Conservation (phyloP, 2,329 filamentous ascomycete species). For the Botryotinia narcissicola region DNA sequence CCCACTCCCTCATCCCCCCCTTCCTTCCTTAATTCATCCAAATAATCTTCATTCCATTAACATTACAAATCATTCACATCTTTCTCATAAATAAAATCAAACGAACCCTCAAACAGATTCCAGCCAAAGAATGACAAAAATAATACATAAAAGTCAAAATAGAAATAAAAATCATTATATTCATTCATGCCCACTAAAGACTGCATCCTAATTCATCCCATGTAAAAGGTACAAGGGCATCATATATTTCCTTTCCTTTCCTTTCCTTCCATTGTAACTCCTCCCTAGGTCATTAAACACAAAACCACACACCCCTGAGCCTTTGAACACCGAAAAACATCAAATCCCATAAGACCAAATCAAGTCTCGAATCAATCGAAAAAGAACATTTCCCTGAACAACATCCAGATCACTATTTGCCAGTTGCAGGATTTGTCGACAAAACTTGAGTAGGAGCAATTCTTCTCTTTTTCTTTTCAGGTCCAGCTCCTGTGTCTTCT, state of each 20-base stretch:
- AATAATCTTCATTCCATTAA: neutral
- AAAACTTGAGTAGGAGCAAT: conserved; percentile 59
- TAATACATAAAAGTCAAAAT: neutral
- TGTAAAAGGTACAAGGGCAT: neutral
- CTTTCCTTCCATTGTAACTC: neutral
- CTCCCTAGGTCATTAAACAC: neutral
- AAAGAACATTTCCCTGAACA: neutral
- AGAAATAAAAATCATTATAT: neutral
- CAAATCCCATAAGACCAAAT: neutral
- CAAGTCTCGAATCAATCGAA: neutral
- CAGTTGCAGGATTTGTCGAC: neutral
- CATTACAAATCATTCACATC: neutral
- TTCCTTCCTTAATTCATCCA: neutral
- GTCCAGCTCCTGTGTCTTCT: conserved; percentile 49
- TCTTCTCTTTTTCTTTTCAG: conserved; percentile 60
- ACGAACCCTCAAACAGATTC: neutral
- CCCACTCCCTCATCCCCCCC: too few species aligned
- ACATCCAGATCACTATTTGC: neutral
- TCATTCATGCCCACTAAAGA: neutral
- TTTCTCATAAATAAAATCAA: neutral
- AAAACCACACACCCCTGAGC: neutral
- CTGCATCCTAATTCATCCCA: neutral
- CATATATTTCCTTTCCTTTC: neutral
- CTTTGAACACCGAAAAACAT: neutral
- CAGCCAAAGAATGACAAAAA: neutral